Percentiles rank a stretch among this genome's conserved stretches.
Conservation (phyloP, 305 asterid genomes). For the Plantago rigida region DNA sequence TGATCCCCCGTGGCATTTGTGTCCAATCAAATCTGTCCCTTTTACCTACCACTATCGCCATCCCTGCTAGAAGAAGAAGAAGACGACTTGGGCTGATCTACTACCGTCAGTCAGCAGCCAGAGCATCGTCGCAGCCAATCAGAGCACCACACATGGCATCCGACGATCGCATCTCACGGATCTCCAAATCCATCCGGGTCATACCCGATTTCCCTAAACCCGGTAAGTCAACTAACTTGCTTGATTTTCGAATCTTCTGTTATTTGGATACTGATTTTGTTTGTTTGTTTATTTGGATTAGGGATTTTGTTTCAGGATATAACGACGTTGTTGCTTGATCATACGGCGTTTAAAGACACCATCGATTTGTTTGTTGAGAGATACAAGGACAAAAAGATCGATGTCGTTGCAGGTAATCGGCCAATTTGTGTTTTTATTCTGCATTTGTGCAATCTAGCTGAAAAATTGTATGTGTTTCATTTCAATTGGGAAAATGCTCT, state of each 20-base stretch:
- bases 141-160: conserved; percentile 39
- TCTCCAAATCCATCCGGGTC: conserved; percentile 68
- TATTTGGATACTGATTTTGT: neutral
- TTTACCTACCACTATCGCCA: conserved; percentile 31
- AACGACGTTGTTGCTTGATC: conserved; percentile 77
- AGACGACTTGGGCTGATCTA: conserved; percentile 22
- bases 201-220: conserved; percentile 89
- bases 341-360: conserved; percentile 73
- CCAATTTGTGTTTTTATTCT: neutral
- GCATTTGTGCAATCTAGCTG: neutral
- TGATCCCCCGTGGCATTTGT: conserved; percentile 23
- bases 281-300: conserved; percentile 17
- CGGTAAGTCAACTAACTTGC: conserved; percentile 30
- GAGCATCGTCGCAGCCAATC: conserved; percentile 27
- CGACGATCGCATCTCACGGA: conserved; percentile 50
- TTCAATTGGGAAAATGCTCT: no score
- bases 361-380: conserved; percentile 85
- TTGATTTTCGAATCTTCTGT: neutral
- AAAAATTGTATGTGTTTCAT: neutral
- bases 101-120: conserved; percentile 15
- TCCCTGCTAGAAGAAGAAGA: conserved; percentile 17
- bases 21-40: conserved; percentile 26
- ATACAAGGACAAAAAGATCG: conserved; percentile 50
- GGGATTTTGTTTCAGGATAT: conserved; percentile 88
- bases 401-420: conserved; percentile 64